Evolutionary conservation across 1,284 basidiomycete species (phyloP).

Genomic region (Lentinus polychrous): DNA sequence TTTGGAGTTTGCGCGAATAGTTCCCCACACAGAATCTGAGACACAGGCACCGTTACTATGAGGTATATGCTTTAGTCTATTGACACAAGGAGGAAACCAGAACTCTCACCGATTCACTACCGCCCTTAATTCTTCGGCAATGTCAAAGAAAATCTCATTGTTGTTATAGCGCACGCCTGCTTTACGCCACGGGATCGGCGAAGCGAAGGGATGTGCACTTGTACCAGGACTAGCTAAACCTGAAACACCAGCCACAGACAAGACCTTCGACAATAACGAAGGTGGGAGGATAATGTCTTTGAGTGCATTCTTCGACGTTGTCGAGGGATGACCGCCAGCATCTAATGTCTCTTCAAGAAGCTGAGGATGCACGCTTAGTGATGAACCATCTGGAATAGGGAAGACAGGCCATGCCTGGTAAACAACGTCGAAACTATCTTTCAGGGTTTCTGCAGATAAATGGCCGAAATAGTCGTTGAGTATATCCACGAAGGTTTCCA

Average conservation of each 20-base stretch:
- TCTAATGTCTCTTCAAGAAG: slow-evolving; percentile 94
- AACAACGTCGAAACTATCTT: slow-evolving; percentile 93
- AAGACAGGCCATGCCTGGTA: slow-evolving; percentile 64
- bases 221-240: slow-evolving; percentile 31
- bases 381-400: background rate
- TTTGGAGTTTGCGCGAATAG: slow-evolving; percentile 75
- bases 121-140: slow-evolving; percentile 78
- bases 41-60: slow-evolving; percentile 70
- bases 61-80: too few species aligned
- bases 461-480: slow-evolving; percentile 84
- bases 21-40: slow-evolving; percentile 71
- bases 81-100: background rate
- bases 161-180: slow-evolving; percentile 78
- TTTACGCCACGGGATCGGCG: slow-evolving; percentile 92
- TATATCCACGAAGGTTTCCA: slow-evolving; percentile 80
- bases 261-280: slow-evolving; percentile 71
- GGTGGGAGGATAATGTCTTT: slow-evolving; percentile 91
- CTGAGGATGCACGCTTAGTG: slow-evolving; percentile 31
- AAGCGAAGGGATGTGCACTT: slow-evolving; percentile 71
- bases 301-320: slow-evolving; percentile 88
- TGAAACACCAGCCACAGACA: slow-evolving; percentile 47
- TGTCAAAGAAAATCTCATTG: slow-evolving; percentile 94
- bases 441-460: slow-evolving; percentile 65
- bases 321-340: slow-evolving; percentile 85
- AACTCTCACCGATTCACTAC: slow-evolving; percentile 71